These are phyloP conservation scores for Acaromyces ingoldii DNA, from an alignment of 1,284 basidiomycete species.

Conservation along the genomic window DNA sequence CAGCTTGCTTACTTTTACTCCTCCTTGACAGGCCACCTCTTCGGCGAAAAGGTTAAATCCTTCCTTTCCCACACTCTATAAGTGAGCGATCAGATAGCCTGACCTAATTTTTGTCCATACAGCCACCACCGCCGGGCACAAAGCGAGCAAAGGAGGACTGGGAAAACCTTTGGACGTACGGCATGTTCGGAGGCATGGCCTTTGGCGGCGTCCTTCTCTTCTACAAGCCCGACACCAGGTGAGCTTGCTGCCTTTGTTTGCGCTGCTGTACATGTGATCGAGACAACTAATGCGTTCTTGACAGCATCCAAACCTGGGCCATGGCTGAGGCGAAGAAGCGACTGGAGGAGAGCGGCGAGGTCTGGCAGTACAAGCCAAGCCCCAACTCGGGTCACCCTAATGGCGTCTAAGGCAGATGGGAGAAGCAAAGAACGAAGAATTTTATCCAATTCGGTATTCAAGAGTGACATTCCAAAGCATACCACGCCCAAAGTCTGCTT, in stretches of 20 bases:
- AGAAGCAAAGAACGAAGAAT: too few relatives aligned
- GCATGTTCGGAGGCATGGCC: constrained; percentile 79
- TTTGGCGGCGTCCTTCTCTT: constrained; percentile 71
- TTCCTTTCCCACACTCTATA: background rate
- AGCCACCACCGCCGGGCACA: constrained; percentile 62
- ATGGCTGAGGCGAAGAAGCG: constrained; percentile 47
- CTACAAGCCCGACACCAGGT: constrained; percentile 96
- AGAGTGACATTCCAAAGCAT: too few relatives aligned
- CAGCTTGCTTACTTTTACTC: background rate
- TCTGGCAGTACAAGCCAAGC: constrained; percentile 49
- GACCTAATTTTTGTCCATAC: background rate
- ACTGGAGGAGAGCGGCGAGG: constrained; percentile 39
- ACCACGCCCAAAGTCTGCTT: too few relatives aligned
- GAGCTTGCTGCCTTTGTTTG: too few relatives aligned
- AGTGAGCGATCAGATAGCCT: background rate
- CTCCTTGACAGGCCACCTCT: constrained; percentile 29
- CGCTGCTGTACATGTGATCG: too few relatives aligned
- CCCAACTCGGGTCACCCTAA: too few relatives aligned
- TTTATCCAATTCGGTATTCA: too few relatives aligned
- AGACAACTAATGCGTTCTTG: too few relatives aligned
- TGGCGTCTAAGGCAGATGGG: too few relatives aligned
- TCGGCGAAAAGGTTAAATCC: constrained; percentile 48
- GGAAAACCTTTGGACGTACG: constrained; percentile 55
- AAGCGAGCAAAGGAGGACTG: constrained; percentile 80
- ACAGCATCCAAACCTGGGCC: constrained; percentile 46